Evolutionary conservation across 2,329 filamentous ascomycete genomes (phyloP).

Genomic region (Dryadomyces quercivorus): DNA sequence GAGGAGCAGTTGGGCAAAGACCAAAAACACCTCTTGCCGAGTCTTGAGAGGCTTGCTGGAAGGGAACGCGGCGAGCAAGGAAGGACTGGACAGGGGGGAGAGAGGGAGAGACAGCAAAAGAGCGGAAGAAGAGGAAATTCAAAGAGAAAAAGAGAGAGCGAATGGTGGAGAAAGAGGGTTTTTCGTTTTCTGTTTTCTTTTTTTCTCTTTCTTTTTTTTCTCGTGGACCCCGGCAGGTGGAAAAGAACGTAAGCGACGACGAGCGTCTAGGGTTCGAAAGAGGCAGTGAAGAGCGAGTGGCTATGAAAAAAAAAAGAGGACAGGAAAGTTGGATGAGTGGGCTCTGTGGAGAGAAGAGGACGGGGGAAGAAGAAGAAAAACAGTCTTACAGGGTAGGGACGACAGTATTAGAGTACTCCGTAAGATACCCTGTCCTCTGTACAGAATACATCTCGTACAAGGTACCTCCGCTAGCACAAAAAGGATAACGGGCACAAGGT

Average conservation of each 20-base stretch:
- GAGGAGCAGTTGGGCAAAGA: background rate
- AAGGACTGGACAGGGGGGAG: background rate
- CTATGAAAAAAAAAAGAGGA: background rate
- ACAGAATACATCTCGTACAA: too few relatives aligned
- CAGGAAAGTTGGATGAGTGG: background rate
- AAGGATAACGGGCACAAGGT: constrained; percentile 1
- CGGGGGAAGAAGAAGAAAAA: background rate
- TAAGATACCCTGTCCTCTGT: background rate
- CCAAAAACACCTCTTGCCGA: background rate
- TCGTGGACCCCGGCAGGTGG: background rate
- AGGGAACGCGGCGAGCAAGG: background rate
- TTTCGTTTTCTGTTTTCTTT: background rate
- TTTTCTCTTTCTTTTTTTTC: background rate
- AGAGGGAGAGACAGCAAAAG: background rate
- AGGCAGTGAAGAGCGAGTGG: background rate
- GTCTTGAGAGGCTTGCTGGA: background rate
- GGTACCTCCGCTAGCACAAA: background rate
- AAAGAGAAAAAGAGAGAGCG: background rate
- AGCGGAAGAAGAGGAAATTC: background rate
- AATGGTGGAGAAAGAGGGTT: background rate
- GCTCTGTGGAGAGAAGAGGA: background rate
- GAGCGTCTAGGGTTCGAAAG: constrained; percentile 1
- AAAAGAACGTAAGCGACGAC: constrained; percentile 3
- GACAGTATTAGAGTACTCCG: too few relatives aligned
- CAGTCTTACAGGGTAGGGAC: background rate